phyloP scores from a whole-genome alignment of 2,329 filamentous ascomycete genomes.

The Penicillium paneum region DNA sequence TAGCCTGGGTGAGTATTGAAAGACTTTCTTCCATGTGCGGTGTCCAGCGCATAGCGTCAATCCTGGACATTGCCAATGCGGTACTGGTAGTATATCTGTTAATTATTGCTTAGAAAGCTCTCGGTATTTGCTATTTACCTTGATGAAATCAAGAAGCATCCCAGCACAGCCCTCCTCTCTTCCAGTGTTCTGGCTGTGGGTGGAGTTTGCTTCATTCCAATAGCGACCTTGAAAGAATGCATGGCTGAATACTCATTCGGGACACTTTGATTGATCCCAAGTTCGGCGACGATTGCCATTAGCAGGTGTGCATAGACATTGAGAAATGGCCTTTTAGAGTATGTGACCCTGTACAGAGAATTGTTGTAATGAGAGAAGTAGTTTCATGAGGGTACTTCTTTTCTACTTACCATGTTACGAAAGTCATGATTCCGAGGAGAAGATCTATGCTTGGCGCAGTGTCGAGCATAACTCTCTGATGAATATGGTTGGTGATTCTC shows the following conservation, averaged over 20 bases:
- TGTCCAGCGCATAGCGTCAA: conserved; percentile 56
- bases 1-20: conserved; percentile 44
- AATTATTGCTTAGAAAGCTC: not conserved
- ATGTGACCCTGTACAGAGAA: conserved; percentile 20
- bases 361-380: not conserved
- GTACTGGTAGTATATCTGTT: conserved; percentile 24
- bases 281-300: conserved; percentile 23
- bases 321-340: conserved; percentile 17
- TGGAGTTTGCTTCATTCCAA: conserved; percentile 15
- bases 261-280: conserved; percentile 23
- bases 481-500: conserved; percentile 20
- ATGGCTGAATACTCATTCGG: conserved; percentile 15
- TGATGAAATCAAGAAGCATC: conserved; percentile 47
- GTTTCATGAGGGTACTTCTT: not conserved
- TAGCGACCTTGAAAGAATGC: conserved; percentile 21
- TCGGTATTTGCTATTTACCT: conserved; percentile 31
- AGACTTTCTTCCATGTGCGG: conserved; percentile 59
- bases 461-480: conserved; percentile 22
- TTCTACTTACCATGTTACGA: conserved; percentile 19
- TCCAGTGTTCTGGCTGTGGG: conserved; percentile 44
- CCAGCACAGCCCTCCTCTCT: conserved; percentile 50
- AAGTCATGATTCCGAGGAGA: conserved; percentile 23
- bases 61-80: conserved; percentile 32
- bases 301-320: conserved; percentile 22
- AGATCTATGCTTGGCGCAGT: conserved; percentile 20